A percentile compares a stretch with the other conserved stretches of the same genome.
phyloP scores from a whole-genome alignment of 2,329 filamentous ascomycete genomes.

The Penicillium occitanis region DNA sequence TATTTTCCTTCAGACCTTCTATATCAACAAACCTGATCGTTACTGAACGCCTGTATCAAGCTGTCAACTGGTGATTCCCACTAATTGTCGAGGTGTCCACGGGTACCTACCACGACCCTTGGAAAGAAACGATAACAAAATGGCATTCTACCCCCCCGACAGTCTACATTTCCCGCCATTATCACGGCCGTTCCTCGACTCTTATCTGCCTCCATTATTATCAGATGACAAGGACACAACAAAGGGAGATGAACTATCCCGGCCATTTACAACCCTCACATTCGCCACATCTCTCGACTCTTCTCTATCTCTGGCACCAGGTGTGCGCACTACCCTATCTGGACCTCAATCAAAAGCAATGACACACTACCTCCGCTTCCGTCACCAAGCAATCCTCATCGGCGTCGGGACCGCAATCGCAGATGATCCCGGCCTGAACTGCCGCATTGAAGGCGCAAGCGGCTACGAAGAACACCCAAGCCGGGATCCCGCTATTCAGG shows the following conservation, averaged over 20 bases:
- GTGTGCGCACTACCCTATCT: slow-evolving; percentile 78
- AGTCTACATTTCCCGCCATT: slow-evolving; percentile 14
- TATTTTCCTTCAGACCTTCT: no score
- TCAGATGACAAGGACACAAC: background rate
- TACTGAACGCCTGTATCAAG: no score
- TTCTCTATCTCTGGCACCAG: slow-evolving; percentile 71
- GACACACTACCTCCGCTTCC: slow-evolving; percentile 84
- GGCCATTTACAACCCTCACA: slow-evolving; percentile 22
- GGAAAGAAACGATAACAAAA: background rate
- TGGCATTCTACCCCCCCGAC: background rate
- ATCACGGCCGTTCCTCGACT: slow-evolving; percentile 14
- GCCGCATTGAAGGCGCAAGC: slow-evolving; percentile 64
- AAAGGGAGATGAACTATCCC: background rate
- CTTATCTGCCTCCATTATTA: slow-evolving; percentile 15
- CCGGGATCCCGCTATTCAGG: background rate
- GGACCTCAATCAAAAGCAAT: slow-evolving; percentile 82
- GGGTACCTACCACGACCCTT: no score
- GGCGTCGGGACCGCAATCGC: slow-evolving; percentile 81
- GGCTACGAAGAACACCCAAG: slow-evolving; percentile 36
- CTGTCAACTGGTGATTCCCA: no score
- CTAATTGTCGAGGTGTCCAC: no score
- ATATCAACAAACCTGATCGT: no score
- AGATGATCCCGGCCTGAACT: slow-evolving; percentile 84
- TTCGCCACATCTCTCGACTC: slow-evolving; percentile 82
- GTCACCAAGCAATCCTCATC: slow-evolving; percentile 80